Base-by-base conservation (phyloP, 805 yeast genomes). In the Suhomyces tanzawaensis region DNA sequence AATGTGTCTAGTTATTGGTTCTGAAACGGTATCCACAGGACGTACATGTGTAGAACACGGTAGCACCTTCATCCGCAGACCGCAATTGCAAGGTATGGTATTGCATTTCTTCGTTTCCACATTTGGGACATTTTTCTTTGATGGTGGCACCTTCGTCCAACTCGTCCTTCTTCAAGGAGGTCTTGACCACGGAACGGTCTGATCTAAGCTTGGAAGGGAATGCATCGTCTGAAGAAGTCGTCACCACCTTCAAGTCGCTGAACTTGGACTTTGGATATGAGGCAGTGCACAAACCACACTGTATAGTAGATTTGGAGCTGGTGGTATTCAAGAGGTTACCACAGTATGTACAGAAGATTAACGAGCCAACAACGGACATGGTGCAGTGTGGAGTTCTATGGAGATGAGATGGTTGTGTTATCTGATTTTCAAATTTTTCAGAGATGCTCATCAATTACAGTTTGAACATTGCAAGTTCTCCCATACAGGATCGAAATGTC, bases 21-120 rank as follows among this genome's bases (percentile, higher is more conserved):
- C 97, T 83, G 72, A 86, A 90, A 55, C 87, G 81, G 74, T 91
- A 88, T 29, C 90, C 89, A 75, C 99, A 93, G 29, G 76, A 69
- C 1, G 95, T 83, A 71, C 99, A 93, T 1, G 99, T 91, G 68
- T 93, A 95, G 60, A 93, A 93, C 24, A 93, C 98, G 7, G 99
- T 93, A 19, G 99, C 95, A 75, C 99, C 99, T 75, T 93, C 99
- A 74, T 93, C 99, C 1, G 99, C 99, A 38, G 96, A 85, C 68
- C 99, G 81, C 52, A 93, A 75, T 66, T 93, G 99, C 50, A 93
- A 71, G 4, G 99, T 93, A 58, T 93, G 98, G 61, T 91, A 93
- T 60, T 82, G 90, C 99, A 95, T 95, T 64, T 93, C 97, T 57
- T 93, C 97, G 64, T 90, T 78, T 34, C 95, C 96, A 77, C 99